Evolutionary conservation across 2,329 filamentous ascomycete species (phyloP).

Genomic region (Ilyonectria robusta): DNA sequence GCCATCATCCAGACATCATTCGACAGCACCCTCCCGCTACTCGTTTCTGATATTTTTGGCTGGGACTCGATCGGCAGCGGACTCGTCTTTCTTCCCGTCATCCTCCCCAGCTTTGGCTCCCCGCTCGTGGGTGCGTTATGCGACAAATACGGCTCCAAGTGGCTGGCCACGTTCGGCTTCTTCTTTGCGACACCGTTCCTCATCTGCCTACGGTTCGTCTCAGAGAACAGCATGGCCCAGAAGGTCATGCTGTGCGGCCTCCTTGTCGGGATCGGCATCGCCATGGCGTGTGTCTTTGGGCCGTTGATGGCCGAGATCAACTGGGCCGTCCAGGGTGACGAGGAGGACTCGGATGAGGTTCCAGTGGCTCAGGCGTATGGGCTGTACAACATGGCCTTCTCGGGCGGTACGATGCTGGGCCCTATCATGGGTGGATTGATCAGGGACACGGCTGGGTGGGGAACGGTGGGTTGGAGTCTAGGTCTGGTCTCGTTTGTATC

Average conservation of each 20-base stretch:
- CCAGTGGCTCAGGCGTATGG: slow-evolving; percentile 55
- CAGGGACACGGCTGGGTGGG: slow-evolving; percentile 51
- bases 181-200: slow-evolving; percentile 52
- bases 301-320: slow-evolving; percentile 56
- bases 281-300: slow-evolving; percentile 50
- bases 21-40: slow-evolving; percentile 53
- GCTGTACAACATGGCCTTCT: slow-evolving; percentile 54
- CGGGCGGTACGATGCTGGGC: slow-evolving; percentile 50
- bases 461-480: slow-evolving; percentile 52
- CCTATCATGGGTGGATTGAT: slow-evolving; percentile 54
- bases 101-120: slow-evolving; percentile 50
- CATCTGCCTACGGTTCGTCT: slow-evolving; percentile 52
- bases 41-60: slow-evolving; percentile 48
- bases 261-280: slow-evolving; percentile 50
- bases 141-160: slow-evolving; percentile 50
- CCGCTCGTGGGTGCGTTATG: slow-evolving; percentile 48
- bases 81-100: slow-evolving; percentile 53
- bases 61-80: slow-evolving; percentile 54
- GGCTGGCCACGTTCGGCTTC: slow-evolving; percentile 52
- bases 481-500: slow-evolving; percentile 49
- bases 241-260: slow-evolving; percentile 53
- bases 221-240: slow-evolving; percentile 47
- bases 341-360: slow-evolving; percentile 39
- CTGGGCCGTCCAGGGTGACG: slow-evolving; percentile 48
- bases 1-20: slow-evolving; percentile 51